Base-by-base conservation (phyloP, 2,329 filamentous ascomycete species). In the Grosmannia clavigera region DNA sequence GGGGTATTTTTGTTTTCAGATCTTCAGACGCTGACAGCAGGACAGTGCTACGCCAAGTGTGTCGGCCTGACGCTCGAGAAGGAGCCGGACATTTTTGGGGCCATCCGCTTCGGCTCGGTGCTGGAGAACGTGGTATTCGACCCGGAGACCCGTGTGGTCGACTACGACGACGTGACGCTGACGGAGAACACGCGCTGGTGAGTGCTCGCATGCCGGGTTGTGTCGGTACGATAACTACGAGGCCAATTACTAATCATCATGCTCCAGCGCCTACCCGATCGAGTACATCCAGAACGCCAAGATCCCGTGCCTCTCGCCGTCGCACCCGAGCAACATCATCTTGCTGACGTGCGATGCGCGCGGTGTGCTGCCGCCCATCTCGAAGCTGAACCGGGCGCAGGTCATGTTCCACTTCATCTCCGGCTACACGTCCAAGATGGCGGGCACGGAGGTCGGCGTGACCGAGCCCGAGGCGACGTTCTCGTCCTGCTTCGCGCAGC, bases 351-450 rank as follows among this genome's bases (percentile, higher is more conserved):
- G 94, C 79, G 94, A 99, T 70, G 94, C 94, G 62, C 90, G 94
- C 67, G 94, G 94, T 80, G 94, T 99, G 57, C 85, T 99, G 60
- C 94, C 94, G 61, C 94, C 94, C 56, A 97, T 99, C 77, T 96
- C 91, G 70, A 97, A 97, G 82, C 87, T 99, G 73, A 85, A 88
- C 80, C 84, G 87, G 65, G 85, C 90, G 70, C 94, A 97, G 80
- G 96, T 91, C 75, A 97, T 99, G 92, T 99, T 97, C 87, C 94
- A 99, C 83, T 99, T 99, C 85, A 99, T 99, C 77, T 95, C 90
- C 22, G 94, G 94, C 68, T 99, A 99, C 83, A 99, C 94, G 65
- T 97, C 92, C 72, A 99, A 99, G 86, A 99, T 99, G 94, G 94
- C 94, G 66, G 94, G 94, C 70, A 99, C 94, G 40, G 94, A 99